phyloP scores from a whole-genome alignment of 1,284 basidiomycete genomes.

The Rugosomyces carneus region DNA sequence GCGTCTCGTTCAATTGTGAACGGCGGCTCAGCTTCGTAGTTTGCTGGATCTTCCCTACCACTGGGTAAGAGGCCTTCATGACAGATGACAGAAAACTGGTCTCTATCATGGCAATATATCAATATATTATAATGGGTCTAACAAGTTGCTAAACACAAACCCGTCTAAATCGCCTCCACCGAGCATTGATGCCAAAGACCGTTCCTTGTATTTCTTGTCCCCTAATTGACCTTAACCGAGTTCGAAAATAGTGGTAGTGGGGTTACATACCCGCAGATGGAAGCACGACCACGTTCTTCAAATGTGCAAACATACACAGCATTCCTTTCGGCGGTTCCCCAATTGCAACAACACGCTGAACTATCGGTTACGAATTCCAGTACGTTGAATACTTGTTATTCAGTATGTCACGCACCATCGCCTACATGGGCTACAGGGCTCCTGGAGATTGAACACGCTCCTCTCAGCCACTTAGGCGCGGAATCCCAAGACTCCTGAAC shows the following conservation, averaged over 20 bases:
- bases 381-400: background rate
- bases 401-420: constrained; percentile 41
- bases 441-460: constrained; percentile 54
- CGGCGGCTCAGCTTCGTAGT: constrained; percentile 39
- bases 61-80: constrained; percentile 48
- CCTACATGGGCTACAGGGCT: constrained; percentile 68
- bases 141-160: constrained; percentile 28
- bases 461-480: constrained; percentile 46
- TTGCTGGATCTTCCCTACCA: constrained; percentile 42
- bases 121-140: background rate
- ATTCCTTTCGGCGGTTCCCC: constrained; percentile 57
- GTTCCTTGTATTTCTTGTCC: constrained; percentile 14
- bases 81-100: constrained; percentile 47
- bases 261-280: constrained; percentile 49
- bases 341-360: constrained; percentile 66
- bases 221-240: constrained; percentile 32
- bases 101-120: constrained; percentile 29
- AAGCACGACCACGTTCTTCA: constrained; percentile 72
- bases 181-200: constrained; percentile 62
- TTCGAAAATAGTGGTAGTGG: background rate
- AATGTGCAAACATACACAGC: constrained; percentile 52
- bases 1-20: constrained; percentile 47
- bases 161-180: constrained; percentile 74
- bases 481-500: constrained; percentile 41
- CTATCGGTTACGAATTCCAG: constrained; percentile 30